A percentile compares a stretch with the other conserved stretches of the same genome.
Evolutionary conservation across 2,329 filamentous ascomycete genomes (phyloP).

Genomic region (Hypoxylon sp.): DNA sequence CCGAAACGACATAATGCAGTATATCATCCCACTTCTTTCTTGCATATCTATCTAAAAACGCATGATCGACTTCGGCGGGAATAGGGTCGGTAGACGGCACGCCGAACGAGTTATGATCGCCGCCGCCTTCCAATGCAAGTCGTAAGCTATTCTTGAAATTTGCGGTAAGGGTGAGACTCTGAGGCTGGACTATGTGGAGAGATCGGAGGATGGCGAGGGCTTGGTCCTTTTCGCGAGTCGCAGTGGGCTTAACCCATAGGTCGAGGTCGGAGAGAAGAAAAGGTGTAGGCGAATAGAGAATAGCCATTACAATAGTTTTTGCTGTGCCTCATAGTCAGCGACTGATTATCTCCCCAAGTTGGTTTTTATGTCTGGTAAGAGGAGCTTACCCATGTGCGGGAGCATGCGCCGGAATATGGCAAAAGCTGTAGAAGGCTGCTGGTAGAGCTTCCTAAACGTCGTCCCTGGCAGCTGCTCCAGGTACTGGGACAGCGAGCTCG

Average conservation of each 20-base stretch:
- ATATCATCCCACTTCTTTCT: slow-evolving; percentile 95
- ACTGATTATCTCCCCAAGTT: not conserved
- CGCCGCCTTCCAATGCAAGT: slow-evolving; percentile 88
- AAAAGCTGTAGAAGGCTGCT: slow-evolving; percentile 93
- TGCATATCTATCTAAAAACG: slow-evolving; percentile 87
- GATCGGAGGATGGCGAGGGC: slow-evolving; percentile 84
- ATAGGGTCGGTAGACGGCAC: slow-evolving; percentile 80
- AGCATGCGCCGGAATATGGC: slow-evolving; percentile 98
- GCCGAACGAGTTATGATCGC: slow-evolving; percentile 89
- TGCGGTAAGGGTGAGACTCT: slow-evolving; percentile 81
- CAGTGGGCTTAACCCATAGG: slow-evolving; percentile 81
- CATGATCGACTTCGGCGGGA: slow-evolving; percentile 74
- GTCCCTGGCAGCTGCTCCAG: slow-evolving; percentile 91
- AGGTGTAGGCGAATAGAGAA: slow-evolving; percentile 90
- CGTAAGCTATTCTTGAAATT: slow-evolving; percentile 89
- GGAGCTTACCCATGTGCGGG: slow-evolving; percentile 81
- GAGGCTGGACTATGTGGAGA: slow-evolving; percentile 88
- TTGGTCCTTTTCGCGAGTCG: slow-evolving; percentile 81
- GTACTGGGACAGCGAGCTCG: slow-evolving; percentile 81
- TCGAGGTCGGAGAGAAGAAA: slow-evolving; percentile 87
- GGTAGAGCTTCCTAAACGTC: slow-evolving; percentile 92
- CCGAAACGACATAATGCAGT: slow-evolving; percentile 92
- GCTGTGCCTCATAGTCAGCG: slow-evolving; percentile 64
- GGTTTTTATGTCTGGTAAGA: not conserved
- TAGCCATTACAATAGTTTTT: slow-evolving; percentile 95